Percentiles rank a stretch among this genome's conserved stretches.
These are phyloP conservation scores for Cicer bijugum DNA, from an alignment of 306 rosid species.

Conservation along the genomic window DNA sequence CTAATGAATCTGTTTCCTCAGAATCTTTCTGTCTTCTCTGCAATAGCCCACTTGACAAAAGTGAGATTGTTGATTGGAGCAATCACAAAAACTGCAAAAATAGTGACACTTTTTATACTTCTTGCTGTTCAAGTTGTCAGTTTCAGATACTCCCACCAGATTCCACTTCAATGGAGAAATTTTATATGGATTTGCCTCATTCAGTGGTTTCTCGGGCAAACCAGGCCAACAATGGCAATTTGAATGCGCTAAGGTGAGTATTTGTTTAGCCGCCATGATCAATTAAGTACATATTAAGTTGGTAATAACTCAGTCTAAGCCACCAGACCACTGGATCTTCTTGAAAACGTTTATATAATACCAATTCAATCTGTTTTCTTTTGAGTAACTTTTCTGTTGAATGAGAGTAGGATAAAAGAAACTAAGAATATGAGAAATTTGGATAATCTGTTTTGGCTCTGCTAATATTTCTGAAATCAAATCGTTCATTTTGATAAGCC, in stretches of 20 bases:
- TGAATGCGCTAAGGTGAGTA: conserved; percentile 64
- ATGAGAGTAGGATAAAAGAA: conserved; percentile 11
- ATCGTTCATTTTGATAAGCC: not conserved
- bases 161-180: conserved; percentile 52
- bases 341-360: not conserved
- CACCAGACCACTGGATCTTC: conserved; percentile 3
- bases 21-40: conserved; percentile 82
- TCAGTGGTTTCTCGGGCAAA: conserved; percentile 59
- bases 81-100: conserved; percentile 42
- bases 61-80: conserved; percentile 61
- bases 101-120: conserved; percentile 48
- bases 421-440: conserved; percentile 16
- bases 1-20: conserved; percentile 73
- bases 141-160: conserved; percentile 89
- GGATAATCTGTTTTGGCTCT: conserved; percentile 4
- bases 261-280: conserved; percentile 26
- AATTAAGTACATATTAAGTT: conserved; percentile 31
- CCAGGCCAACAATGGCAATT: conserved; percentile 49
- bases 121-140: conserved; percentile 81
- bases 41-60: conserved; percentile 74
- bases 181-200: conserved; percentile 61
- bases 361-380: not conserved
- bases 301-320: conserved; percentile 14
- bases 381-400: conserved; percentile 8
- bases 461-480: conserved; percentile 5